Percentiles rank a stretch among this genome's conserved stretches.
phyloP scores from a whole-genome alignment of 169 alveolate genomes.

The Cryptosporidium viatorum region DNA sequence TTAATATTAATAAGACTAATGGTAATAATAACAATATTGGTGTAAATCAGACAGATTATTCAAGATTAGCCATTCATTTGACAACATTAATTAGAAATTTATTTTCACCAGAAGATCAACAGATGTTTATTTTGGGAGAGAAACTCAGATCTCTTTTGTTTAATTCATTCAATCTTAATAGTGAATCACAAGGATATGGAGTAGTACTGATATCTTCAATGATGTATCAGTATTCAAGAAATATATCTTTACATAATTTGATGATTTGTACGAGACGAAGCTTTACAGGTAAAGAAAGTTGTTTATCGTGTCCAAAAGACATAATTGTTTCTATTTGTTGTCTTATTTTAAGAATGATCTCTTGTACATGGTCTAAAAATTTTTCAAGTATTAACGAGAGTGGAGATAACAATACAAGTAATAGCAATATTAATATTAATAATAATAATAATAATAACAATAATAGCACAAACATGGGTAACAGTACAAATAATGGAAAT shows the following conservation, averaged over 20 bases:
- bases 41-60: background rate
- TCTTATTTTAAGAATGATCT: conserved; percentile 34
- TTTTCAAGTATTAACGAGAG: background rate
- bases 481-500: background rate
- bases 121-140: conserved; percentile 21
- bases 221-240: conserved; percentile 41
- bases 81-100: background rate
- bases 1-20: background rate
- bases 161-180: conserved; percentile 29
- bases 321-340: conserved; percentile 48
- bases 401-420: background rate
- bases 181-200: conserved; percentile 70
- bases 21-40: background rate
- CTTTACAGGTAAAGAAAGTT: conserved; percentile 29
- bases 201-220: conserved; percentile 40
- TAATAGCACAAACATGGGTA: too few species aligned
- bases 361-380: conserved; percentile 45
- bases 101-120: conserved; percentile 17
- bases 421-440: too few species aligned
- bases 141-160: conserved; percentile 29
- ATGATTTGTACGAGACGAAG: conserved; percentile 63
- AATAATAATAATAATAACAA: too few species aligned
- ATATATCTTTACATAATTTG: conserved; percentile 42
- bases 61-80: background rate
- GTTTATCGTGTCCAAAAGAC: conserved; percentile 64